Conservation (phyloP, 208 protist genomes). For the Acanthamoeba triangularis region DNA sequence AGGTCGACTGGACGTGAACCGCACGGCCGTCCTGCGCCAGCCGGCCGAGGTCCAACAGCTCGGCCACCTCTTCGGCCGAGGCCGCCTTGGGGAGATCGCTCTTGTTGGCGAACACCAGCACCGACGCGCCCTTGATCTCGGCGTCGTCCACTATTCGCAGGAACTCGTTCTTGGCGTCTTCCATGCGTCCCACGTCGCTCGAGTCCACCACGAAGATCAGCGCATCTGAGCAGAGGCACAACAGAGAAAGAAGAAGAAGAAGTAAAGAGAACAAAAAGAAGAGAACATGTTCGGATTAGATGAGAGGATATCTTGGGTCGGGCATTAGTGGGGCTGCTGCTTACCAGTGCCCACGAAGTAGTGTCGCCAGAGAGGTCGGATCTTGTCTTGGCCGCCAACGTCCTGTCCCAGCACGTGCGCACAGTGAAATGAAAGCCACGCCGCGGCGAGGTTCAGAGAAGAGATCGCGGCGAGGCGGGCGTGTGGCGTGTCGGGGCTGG, state of each 20-base stretch:
- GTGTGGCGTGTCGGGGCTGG: not conserved
- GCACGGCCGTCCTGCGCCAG: conserved; percentile 96
- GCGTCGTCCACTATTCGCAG: conserved; percentile 98
- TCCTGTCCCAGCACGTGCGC: conserved; percentile 15
- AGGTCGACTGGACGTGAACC: conserved; percentile 97
- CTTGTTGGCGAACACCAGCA: conserved; percentile 99
- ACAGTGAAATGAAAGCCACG: no score
- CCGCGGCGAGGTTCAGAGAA: not conserved
- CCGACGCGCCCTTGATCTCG: conserved; percentile 96
- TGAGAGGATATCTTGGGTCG: not conserved
- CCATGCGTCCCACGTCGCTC: conserved; percentile 96
- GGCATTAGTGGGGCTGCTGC: not conserved
- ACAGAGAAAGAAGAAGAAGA: no score
- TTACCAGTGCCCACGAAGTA: conserved; percentile 97
- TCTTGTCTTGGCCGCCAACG: conserved; percentile 97
- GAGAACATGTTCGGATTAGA: not conserved
- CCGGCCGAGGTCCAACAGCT: conserved; percentile 96
- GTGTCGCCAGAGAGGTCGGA: conserved; percentile 97
- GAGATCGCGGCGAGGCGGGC: not conserved
- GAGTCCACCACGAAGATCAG: conserved; percentile 99
- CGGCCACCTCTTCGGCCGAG: conserved; percentile 97
- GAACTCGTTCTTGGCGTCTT: conserved; percentile 95
- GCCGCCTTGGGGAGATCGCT: conserved; percentile 99
- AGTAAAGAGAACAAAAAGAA: no score
- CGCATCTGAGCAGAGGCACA: conserved; percentile 93